Base-by-base conservation (phyloP, 225 moss, liverwort and hornwort species). In the Lunularia cruciata region DNA sequence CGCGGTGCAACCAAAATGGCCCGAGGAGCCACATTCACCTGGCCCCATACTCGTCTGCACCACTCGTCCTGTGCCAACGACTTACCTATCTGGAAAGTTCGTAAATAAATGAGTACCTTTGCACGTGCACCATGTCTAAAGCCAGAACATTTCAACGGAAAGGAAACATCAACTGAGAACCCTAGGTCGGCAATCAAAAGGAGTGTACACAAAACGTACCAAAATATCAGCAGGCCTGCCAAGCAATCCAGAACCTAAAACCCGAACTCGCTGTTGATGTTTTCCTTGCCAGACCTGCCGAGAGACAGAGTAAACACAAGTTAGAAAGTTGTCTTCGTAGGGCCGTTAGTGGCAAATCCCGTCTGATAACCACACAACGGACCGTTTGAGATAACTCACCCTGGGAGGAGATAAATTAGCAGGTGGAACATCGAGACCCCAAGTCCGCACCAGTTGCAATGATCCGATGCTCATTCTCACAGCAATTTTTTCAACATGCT, bases 391-490 rank as follows among this genome's bases (percentile, higher is more conserved):
- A 43, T 8, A 60, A 67, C 47, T 67, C 51, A 53, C 67, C 15
- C 35, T 67, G 6, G 37, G 26, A 12, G 66, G 40, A 32, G 73
- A 58, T 12, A 43, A 70, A 45, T 47, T 62, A 57, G 30, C 69
- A 55, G 74, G 67, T 28, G 60, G 61, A 23, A 71, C 39, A 62
- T 66, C 63, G 53, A 46, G 54, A 39, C 77, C 74, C 77, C 74
- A 77, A 25, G 81, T 72, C 58, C 77, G 77, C 63, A 77, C 81
- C 67, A 82, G 71, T 71, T 82, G 81, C 67, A 77, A 63, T n/a
- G 81, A 77, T 77, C 77, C 74, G 68, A 82, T 68, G 77, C 67
- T 82, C 81, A 82, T 81, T 72, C 61, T 82, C 55, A 46, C 81
- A 20, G 47, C 26, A 32, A 38, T 61, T 49, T 43, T 43, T 71